Evolutionary conservation across 768 basidiomycete genomes (phyloP), one percentile per base, ranked within the genome.

Genomic region (Fomitopsis serialis): DNA sequence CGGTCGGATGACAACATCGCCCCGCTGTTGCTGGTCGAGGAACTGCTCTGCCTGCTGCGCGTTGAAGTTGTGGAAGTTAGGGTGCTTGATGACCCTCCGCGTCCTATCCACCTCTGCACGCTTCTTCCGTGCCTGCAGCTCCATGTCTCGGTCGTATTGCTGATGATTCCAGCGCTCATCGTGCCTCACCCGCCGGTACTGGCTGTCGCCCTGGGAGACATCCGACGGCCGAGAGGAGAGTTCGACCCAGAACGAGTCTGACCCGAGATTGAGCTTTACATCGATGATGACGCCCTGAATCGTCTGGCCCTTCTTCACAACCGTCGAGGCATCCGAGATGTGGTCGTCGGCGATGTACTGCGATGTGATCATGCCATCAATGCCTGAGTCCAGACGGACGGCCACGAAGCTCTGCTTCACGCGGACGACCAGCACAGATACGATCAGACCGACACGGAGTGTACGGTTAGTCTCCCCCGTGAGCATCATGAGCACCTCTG

Each of bases 31-130:
- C 60, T 85, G 85, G 59, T 92, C 89, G 55, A 99, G 75, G 65
- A 87, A 89, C 34, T 84, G 78, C 70, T 98, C 97, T 1, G 97
- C 95, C 60, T 97, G 88, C 13, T 78, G 73, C 7, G 90, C 84
- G 58, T 92, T 95, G 76, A 96, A 85, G 64, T 97, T 92, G 66
- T 95, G 90, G 81, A 98, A 99, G 69, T 96, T 94, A 2, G 96
- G 97, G 68, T 99, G 97, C 67, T 98, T 93, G 73, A 99, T 91
- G 50, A 96, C 84, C 23, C 96, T 78, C 55, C 92, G 81, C 34
- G 84, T 80, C 56, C 81, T 78, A 60, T 90, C 88, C 9, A 82
- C 85, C 63, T 92, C 88, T 1, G 89, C 84, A 45, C 90, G 77
- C 73, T 92, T 95, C 72, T 91, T 95, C 58, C 91, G 80, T 22